Evolutionary conservation across 768 basidiomycete genomes (phyloP).

Genomic region (Suillus discolor): DNA sequence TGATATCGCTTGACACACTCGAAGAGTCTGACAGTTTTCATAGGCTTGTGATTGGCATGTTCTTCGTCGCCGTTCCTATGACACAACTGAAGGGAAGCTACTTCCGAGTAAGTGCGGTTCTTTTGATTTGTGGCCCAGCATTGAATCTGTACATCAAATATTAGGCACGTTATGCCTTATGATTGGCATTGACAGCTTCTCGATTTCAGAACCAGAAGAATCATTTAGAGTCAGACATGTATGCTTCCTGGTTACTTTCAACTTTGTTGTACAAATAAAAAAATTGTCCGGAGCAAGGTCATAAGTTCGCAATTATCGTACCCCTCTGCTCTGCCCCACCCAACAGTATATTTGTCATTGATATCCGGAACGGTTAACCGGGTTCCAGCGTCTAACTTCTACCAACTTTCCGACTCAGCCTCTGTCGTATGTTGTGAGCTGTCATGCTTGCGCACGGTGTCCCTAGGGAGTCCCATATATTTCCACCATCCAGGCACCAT

Average conservation of each 20-base stretch:
- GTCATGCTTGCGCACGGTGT: background rate
- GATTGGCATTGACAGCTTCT: background rate
- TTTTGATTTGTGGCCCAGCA: background rate
- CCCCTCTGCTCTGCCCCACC: background rate
- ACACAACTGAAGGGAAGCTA: constrained; percentile 36
- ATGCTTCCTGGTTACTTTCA: too few relatives aligned
- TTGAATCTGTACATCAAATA: background rate
- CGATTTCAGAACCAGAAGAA: background rate
- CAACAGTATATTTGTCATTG: constrained; percentile 1
- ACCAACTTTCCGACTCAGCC: background rate
- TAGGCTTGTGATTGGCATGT: constrained; percentile 37
- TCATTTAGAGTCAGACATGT: too few relatives aligned
- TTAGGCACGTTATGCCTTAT: constrained; percentile 24
- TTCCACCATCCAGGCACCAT: background rate
- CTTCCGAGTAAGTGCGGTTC: constrained; percentile 32
- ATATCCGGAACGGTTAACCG: background rate
- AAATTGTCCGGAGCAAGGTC: too few relatives aligned
- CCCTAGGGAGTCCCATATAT: background rate
- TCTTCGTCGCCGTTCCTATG: constrained; percentile 38
- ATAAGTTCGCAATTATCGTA: too few relatives aligned
- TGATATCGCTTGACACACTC: background rate
- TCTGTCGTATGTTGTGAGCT: background rate
- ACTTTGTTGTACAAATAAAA: too few relatives aligned
- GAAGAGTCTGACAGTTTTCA: background rate
- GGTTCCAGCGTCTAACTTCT: background rate